Base-by-base conservation (phyloP, 2,329 filamentous ascomycete species). In the Colletotrichum sp. region DNA sequence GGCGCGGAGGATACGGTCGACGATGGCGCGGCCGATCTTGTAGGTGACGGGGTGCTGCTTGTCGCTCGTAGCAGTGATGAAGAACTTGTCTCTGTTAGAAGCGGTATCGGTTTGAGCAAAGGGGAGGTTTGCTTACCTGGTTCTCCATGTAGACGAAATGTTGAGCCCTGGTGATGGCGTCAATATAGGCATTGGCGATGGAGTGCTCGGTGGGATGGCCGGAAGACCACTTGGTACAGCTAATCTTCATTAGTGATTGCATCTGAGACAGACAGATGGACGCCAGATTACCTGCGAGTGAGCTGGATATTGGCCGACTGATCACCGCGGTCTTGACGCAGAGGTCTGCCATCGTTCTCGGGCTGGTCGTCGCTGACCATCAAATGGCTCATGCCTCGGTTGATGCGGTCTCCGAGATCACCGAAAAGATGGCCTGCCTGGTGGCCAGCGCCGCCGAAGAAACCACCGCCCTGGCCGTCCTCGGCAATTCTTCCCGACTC, bases 121-220 rank as follows among this genome's bases (percentile, higher is more conserved):
- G 21, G 28, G 10, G 26, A 30, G n/a, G 28, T 30, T 8, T 3
- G 36, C 81, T 72, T 80, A 88, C 89, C 82, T 91, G 93, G 80
- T 96, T 96, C 82, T 96, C 94, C 43, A 96, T 95, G 83, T 96
- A 96, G 74, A 96, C 85, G 80, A 94, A 96, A 82, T 95, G 92
- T 80, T 92, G 86, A 21, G 93, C 93, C 65, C 92, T 92, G 48
- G 86, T 87, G 79, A 96, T 96, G 32, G 92, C 89, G 58, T 94
- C 89, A 38, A 94, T 92, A 81, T 98, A 98, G 2, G 96, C 96
- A 82, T 96, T 96, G 77, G 93, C 92, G 77, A 98, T 96, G 1
- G 95, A 98, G 83, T 97, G 95, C 81, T 92, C 90, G 1, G 87
- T 88, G 8, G 83, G 83, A 67, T 88, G 86, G 3, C 89, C 89